Conservation (phyloP, 139 green algal genomes). For the Dunaliella primolecta region DNA sequence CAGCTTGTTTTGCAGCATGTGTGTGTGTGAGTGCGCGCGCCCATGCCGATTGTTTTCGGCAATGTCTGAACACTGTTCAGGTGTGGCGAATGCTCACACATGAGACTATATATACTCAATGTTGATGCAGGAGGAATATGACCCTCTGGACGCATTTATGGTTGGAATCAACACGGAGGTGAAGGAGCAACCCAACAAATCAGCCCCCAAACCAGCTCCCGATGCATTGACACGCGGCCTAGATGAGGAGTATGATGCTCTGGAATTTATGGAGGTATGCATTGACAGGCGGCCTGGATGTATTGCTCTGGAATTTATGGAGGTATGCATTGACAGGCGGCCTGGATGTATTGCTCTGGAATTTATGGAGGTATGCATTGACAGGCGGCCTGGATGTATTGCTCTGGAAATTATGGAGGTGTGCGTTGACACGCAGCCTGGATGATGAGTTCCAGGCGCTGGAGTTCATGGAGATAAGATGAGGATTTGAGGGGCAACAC, state of each 20-base stretch:
- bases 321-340: constrained; percentile 13
- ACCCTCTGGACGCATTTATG: constrained; percentile 88
- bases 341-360: constrained; percentile 46
- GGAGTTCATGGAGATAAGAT: constrained; percentile 3
- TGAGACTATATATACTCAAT: no score
- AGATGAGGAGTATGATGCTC: constrained; percentile 48
- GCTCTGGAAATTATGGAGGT: constrained; percentile 51
- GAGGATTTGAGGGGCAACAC: no score
- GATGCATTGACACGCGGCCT: neutral
- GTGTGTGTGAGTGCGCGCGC: no score
- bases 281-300: constrained; percentile 21
- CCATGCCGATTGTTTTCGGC: no score
- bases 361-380: constrained; percentile 41
- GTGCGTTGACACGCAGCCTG: no score
- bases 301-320: constrained; percentile 51
- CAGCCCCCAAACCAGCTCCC: neutral
- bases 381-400: constrained; percentile 31
- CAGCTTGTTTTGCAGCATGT: no score
- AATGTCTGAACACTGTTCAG: no score
- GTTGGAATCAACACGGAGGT: constrained; percentile 64
- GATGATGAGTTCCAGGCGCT: no score
- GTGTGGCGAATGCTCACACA: no score
- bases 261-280: constrained; percentile 49
- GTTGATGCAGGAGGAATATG: constrained; percentile 51
- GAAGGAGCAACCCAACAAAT: constrained; percentile 29